phyloP scores from a whole-genome alignment of 2,329 filamentous ascomycete species.

The Paraphoma chrysanthemicola region DNA sequence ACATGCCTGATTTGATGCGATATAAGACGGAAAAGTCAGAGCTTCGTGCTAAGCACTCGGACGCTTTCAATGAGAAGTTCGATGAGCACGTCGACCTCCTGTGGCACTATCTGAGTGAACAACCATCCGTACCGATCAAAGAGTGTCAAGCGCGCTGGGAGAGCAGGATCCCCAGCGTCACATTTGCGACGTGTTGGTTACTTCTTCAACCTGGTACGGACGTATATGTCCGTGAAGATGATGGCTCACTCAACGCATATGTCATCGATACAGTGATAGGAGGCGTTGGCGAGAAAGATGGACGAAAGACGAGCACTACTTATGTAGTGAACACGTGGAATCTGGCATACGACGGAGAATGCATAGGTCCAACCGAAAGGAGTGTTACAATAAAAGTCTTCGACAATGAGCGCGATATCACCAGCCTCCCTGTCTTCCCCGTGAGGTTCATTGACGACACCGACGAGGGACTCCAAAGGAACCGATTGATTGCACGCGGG shows the following conservation, averaged over 20 bases:
- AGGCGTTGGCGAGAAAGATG: not conserved
- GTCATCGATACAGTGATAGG: constrained; percentile 7
- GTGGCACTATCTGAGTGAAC: not conserved
- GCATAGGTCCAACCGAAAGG: not conserved
- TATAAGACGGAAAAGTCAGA: not conserved
- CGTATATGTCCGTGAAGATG: constrained; percentile 12
- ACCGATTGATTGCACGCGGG: constrained; percentile 1
- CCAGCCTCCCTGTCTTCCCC: not conserved
- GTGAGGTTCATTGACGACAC: not conserved
- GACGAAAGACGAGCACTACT: not conserved
- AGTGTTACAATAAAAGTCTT: not conserved
- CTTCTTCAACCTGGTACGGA: constrained; percentile 14
- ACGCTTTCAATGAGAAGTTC: constrained; percentile 2
- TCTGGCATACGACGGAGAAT: not conserved
- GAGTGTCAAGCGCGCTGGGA: not conserved
- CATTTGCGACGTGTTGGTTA: constrained; percentile 12
- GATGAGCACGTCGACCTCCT: constrained; percentile 7
- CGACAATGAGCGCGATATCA: constrained; percentile 4
- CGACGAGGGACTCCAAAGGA: not conserved
- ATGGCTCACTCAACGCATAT: constrained; percentile 9
- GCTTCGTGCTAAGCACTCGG: not conserved
- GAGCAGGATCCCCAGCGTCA: constrained; percentile 1
- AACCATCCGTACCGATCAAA: not conserved
- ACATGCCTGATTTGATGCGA: not conserved
- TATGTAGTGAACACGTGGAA: constrained; percentile 1